Percentiles rank a stretch among this genome's conserved stretches.
These are phyloP conservation scores for Xerocomus minutiporus DNA, from an alignment of 1,284 basidiomycete genomes.

Conservation along the genomic window DNA sequence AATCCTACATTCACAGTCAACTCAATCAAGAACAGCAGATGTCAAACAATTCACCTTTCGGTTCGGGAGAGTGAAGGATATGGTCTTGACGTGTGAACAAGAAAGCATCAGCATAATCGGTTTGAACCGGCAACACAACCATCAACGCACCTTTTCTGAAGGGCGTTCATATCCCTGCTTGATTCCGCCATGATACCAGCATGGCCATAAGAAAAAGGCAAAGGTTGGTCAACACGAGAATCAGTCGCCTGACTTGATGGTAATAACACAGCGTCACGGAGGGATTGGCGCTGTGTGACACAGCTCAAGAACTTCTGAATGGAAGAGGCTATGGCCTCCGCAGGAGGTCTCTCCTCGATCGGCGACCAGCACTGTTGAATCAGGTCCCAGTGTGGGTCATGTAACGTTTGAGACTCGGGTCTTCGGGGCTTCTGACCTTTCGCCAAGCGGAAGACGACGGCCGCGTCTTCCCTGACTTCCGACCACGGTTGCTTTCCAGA, in stretches of 20 bases:
- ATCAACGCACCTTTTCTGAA: not conserved
- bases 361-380: constrained; percentile 14
- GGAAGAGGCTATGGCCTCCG: not conserved
- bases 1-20: not conserved
- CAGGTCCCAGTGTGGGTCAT: constrained; percentile 11
- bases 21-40: not conserved
- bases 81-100: not conserved
- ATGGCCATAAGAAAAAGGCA: not conserved
- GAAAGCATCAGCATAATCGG: not conserved
- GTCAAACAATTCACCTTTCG: not conserved
- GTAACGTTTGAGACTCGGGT: not conserved
- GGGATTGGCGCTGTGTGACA: not conserved
- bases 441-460: not conserved
- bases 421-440: not conserved
- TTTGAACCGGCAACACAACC: not conserved
- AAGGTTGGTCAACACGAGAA: not conserved
- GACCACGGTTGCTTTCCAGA: not conserved
- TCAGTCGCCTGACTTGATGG: not conserved
- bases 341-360: constrained; percentile 1
- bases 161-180: not conserved
- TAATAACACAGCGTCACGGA: not conserved
- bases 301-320: not conserved
- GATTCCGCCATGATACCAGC: not conserved
- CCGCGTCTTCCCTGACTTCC: not conserved
- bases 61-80: not conserved